These are phyloP conservation scores for Bipolaris sorokiniana DNA, from an alignment of 2,329 filamentous ascomycete genomes.

Conservation along the genomic window DNA sequence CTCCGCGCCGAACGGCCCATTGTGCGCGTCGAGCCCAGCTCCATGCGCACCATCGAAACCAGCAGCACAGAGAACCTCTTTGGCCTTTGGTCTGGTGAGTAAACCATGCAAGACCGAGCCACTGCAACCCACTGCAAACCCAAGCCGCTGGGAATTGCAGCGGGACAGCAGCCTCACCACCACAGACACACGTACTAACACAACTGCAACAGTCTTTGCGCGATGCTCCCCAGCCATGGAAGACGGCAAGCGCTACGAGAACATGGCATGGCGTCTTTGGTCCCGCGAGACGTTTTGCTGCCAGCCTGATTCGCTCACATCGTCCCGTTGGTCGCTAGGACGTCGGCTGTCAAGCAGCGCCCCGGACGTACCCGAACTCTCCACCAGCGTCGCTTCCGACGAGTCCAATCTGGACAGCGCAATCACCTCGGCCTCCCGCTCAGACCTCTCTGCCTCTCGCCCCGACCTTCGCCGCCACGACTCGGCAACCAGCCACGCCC, in stretches of 20 bases:
- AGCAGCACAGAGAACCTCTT: constrained; percentile 90
- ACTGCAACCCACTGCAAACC: neutral
- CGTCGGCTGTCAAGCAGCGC: constrained; percentile 35
- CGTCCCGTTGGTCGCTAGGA: constrained; percentile 44
- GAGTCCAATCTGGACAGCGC: constrained; percentile 48
- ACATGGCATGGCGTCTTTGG: constrained; percentile 93
- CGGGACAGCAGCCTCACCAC: neutral
- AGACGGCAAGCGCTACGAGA: constrained; percentile 89
- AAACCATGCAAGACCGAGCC: neutral
- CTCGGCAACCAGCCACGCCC: constrained; percentile 71
- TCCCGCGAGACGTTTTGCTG: constrained; percentile 92
- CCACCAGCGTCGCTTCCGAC: constrained; percentile 55
- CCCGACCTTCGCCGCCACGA: constrained; percentile 75
- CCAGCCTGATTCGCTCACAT: constrained; percentile 61
- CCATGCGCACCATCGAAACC: constrained; percentile 94
- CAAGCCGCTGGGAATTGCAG: neutral
- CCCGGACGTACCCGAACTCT: constrained; percentile 52
- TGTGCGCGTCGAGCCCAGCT: constrained; percentile 86
- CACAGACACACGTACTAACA: constrained; percentile 27
- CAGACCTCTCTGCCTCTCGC: constrained; percentile 59
- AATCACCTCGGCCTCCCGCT: constrained; percentile 56
- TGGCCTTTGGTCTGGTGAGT: constrained; percentile 95
- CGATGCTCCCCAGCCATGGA: constrained; percentile 93
- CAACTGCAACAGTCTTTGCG: constrained; percentile 73
- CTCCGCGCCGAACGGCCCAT: constrained; percentile 82